Evolutionary conservation across 805 yeast genomes (phyloP).

Genomic region (Cyberlindnera xishuangbannaensis): DNA sequence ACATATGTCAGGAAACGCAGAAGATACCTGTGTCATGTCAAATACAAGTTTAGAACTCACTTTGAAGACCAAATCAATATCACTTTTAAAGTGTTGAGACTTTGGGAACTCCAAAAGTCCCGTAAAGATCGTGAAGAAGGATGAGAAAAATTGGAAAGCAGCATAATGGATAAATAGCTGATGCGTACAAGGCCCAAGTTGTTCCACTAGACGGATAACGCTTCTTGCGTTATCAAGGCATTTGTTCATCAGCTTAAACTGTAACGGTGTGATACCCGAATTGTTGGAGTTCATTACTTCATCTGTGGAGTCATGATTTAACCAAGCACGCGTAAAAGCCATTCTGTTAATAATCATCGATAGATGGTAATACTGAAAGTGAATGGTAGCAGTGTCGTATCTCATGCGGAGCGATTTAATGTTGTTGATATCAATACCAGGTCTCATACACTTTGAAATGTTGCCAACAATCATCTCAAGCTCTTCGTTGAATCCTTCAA

Average conservation of each 20-base stretch:
- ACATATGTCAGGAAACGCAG: slow-evolving; percentile 6
- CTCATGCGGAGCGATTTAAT: slow-evolving; percentile 5
- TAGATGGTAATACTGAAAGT: slow-evolving; percentile 17
- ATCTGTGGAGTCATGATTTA: slow-evolving; percentile 13
- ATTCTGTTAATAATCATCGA: slow-evolving; percentile 22
- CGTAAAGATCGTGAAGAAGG: slow-evolving; percentile 23
- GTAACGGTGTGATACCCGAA: slow-evolving; percentile 11
- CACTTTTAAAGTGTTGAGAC: slow-evolving; percentile 9
- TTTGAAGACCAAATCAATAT: slow-evolving; percentile 11
- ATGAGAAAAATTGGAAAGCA: slow-evolving; percentile 18
- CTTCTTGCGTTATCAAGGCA: slow-evolving; percentile 20
- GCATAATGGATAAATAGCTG: slow-evolving; percentile 13
- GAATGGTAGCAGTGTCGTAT: slow-evolving; percentile 13
- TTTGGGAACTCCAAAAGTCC: slow-evolving; percentile 20
- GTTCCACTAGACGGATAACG: slow-evolving; percentile 8
- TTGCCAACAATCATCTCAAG: slow-evolving; percentile 10
- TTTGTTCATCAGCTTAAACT: slow-evolving; percentile 14
- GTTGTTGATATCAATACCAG: slow-evolving; percentile 2
- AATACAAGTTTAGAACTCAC: slow-evolving; percentile 8
- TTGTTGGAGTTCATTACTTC: slow-evolving; percentile 3
- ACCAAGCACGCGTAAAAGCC: slow-evolving; percentile 24
- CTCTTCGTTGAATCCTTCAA: slow-evolving; percentile 14
- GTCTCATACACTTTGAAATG: slow-evolving; percentile 14
- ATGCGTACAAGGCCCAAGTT: slow-evolving; percentile 3
- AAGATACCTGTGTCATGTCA: background rate